phyloP scores from a whole-genome alignment of 768 basidiomycete species.

The Heimioporus sp. region DNA sequence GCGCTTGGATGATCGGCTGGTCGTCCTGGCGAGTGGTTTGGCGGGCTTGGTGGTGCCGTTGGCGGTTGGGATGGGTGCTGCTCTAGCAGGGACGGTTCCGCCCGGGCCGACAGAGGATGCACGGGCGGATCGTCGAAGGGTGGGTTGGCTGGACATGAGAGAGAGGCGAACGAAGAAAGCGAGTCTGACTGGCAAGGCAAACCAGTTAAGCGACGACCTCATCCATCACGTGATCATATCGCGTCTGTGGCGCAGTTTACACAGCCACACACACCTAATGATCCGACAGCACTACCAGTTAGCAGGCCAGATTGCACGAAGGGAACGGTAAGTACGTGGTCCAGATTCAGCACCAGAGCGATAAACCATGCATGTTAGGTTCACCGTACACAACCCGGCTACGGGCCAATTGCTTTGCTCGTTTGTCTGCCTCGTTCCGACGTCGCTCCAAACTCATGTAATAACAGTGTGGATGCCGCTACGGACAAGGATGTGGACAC shows the following conservation, averaged over 20 bases:
- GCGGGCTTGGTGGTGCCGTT: constrained; percentile 29
- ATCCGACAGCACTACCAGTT: constrained; percentile 10
- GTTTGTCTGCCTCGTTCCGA: constrained; percentile 36
- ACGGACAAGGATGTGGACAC: constrained; percentile 49
- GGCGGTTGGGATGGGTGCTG: constrained; percentile 29
- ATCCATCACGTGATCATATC: constrained; percentile 20
- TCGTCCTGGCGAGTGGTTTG: constrained; percentile 25
- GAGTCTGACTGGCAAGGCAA: too few species aligned
- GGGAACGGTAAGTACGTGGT: constrained; percentile 3
- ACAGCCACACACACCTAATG: constrained; percentile 20
- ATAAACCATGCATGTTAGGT: constrained; percentile 2
- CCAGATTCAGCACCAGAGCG: too few species aligned
- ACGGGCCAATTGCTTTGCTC: constrained; percentile 56
- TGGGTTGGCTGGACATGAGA: constrained; percentile 29
- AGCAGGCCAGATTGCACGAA: background rate
- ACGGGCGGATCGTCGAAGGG: constrained; percentile 53
- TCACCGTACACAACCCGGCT: constrained; percentile 65
- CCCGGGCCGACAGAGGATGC: constrained; percentile 46
- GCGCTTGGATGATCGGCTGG: constrained; percentile 42
- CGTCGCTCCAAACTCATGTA: background rate
- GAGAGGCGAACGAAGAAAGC: too few species aligned
- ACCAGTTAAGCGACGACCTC: too few species aligned
- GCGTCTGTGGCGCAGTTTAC: constrained; percentile 22
- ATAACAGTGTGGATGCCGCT: constrained; percentile 51
- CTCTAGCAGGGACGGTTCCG: constrained; percentile 24